Conservation (phyloP, 2,329 filamentous ascomycete species). For the Sodiomyces alkalinus region DNA sequence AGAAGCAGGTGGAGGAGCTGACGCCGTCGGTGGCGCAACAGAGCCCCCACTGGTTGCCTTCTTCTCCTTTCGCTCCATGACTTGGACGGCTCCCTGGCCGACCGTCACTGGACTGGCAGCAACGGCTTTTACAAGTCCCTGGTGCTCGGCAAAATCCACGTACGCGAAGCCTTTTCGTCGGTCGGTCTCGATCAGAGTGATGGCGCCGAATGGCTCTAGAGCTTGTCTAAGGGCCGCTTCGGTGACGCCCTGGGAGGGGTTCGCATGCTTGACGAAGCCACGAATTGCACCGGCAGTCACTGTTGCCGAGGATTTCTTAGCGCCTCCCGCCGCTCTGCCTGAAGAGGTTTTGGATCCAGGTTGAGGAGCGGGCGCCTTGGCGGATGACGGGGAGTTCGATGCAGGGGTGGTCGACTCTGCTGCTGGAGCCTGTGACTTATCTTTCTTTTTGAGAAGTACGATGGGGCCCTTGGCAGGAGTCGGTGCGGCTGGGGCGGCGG, state of each 20-base stretch:
- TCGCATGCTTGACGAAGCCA: constrained; percentile 69
- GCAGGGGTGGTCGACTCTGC: constrained; percentile 7
- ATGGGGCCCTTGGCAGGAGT: constrained; percentile 18
- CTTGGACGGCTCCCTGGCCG: constrained; percentile 73
- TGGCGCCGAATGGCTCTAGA: constrained; percentile 56
- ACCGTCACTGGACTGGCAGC: constrained; percentile 68
- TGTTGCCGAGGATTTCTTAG: constrained; percentile 16
- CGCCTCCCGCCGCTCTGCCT: not conserved
- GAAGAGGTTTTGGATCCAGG: constrained; percentile 4
- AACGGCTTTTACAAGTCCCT: constrained; percentile 62
- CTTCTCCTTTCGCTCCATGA: constrained; percentile 65
- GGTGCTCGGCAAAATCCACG: constrained; percentile 67
- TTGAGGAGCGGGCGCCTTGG: constrained; percentile 3
- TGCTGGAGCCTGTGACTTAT: constrained; percentile 8
- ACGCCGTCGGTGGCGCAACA: constrained; percentile 2
- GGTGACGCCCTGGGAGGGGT: constrained; percentile 81
- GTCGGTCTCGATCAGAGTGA: constrained; percentile 78
- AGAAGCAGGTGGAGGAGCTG: constrained; percentile 1
- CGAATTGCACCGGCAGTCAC: constrained; percentile 38
- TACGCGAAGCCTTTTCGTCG: constrained; percentile 92
- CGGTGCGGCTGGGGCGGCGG: constrained; percentile 11
- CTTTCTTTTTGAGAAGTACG: constrained; percentile 25
- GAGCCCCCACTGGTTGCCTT: constrained; percentile 14
- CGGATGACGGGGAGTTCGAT: not conserved
- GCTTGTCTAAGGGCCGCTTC: constrained; percentile 63